Evolutionary conservation across 192 early-diverging fungal species (phyloP).

Genomic region (Glomus cerebriforme): DNA sequence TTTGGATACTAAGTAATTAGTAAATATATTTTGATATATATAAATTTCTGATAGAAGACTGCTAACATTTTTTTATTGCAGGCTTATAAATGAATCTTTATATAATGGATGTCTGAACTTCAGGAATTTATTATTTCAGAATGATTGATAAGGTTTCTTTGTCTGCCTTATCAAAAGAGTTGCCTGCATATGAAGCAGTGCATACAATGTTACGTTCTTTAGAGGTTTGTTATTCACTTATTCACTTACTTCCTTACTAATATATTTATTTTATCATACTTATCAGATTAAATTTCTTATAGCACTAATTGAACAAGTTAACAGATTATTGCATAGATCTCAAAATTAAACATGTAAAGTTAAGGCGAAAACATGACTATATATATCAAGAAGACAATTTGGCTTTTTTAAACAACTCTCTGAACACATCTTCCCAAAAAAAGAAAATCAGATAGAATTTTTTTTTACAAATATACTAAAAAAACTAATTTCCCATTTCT

Average conservation of each 20-base stretch:
- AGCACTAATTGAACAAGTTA: slow-evolving; percentile 7
- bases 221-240: slow-evolving; percentile 25
- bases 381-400: slow-evolving; percentile 22
- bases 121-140: slow-evolving; percentile 24
- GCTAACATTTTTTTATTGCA: slow-evolving; percentile 16
- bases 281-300: slow-evolving; percentile 18
- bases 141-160: slow-evolving; percentile 28
- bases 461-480: no score
- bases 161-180: slow-evolving; percentile 17
- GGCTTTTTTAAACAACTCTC: slow-evolving; percentile 20
- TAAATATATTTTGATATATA: background rate
- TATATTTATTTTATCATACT: slow-evolving; percentile 22
- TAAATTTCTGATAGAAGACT: slow-evolving; percentile 10
- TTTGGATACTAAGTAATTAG: slow-evolving; percentile 31
- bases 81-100: slow-evolving; percentile 31
- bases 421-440: background rate
- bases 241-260: background rate
- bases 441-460: no score
- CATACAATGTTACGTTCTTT: slow-evolving; percentile 29
- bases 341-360: slow-evolving; percentile 24
- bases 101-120: slow-evolving; percentile 24
- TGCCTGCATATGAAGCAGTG: slow-evolving; percentile 9
- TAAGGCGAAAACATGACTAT: slow-evolving; percentile 5
- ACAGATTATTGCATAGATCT: slow-evolving; percentile 10
- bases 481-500: no score